Evolutionary conservation across 116 monocot species (phyloP), one percentile per base, ranked within the genome.

Genomic region (Zostera marina): DNA sequence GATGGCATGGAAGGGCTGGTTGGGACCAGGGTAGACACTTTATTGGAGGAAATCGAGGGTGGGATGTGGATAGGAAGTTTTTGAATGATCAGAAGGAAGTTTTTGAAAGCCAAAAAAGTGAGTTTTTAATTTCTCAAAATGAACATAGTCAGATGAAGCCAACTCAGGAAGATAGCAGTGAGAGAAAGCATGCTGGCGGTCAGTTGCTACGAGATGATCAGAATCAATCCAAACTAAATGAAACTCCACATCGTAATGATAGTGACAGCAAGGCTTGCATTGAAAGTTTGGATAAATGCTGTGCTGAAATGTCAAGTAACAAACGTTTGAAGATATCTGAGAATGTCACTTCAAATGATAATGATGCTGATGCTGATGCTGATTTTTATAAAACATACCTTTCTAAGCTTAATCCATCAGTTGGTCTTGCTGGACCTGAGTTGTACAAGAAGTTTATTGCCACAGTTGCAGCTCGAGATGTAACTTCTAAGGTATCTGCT

Each of bases 331-430:
- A 67, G 63, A 53, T 38, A 17, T 22, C 57, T n/a, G 63, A 65
- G 8, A 44, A 56, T 68, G 39, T 44, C 42, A 60, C 52, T 23
- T 32, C 32, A 32, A 58, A 32, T 19, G 63, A 72, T 47, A 53
- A 70, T 55, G 22, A 32, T 44, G 25, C 54, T 19, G 63, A 72
- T 47, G 48, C 67, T 55, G 22, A 32, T 44, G 25, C 54, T 17
- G 44, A 20, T 9, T 41, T 57, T 55, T 73, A 66, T 45, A 22
- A 45, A 39, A 58, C 9, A 57, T 92, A 86, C 58, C 66, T 92
- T 55, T 77, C 85, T 19, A 82, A 64, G 54, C 22, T 86, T 42
- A 86, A 86, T 38, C 64, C 86, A 21, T 82, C 91, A 4, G n/a
- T 11, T 21, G 68, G 71, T 25, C 85, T 92, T 68, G 61, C 62